phyloP scores from a whole-genome alignment of 257 asterid species.

The Solanum appendiculatum region DNA sequence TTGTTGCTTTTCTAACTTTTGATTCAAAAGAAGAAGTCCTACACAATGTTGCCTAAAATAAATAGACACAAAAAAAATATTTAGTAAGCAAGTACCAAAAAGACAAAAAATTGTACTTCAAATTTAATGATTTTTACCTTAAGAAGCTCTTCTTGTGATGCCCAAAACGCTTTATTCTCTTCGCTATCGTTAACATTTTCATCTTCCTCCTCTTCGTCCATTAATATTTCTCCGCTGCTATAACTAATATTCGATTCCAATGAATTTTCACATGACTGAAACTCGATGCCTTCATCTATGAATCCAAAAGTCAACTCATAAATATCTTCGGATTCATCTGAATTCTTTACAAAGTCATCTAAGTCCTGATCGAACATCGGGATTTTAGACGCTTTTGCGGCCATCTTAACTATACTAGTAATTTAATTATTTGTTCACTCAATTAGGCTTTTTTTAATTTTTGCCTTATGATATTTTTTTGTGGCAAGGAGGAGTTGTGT shows the following conservation, averaged over 20 bases:
- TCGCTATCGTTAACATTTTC: not conserved
- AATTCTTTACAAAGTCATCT: not conserved
- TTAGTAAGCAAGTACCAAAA: not conserved
- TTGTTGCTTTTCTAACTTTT: conserved; percentile 12
- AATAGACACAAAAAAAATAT: not conserved
- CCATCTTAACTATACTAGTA: not conserved
- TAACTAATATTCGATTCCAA: not conserved
- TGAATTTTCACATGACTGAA: conserved; percentile 6
- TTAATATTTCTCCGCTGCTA: not conserved
- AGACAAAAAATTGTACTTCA: not conserved
- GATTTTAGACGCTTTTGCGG: not conserved
- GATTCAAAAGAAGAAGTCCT: conserved; percentile 22
- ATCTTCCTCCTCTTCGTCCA: conserved; percentile 11
- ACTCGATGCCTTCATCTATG: conserved; percentile 15
- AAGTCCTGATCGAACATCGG: not conserved
- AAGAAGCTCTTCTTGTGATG: conserved; percentile 17
- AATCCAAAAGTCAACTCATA: conserved; percentile 21
- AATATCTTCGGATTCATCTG: conserved; percentile 1
- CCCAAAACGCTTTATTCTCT: conserved; percentile 23
- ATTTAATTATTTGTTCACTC: not conserved
- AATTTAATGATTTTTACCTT: conserved; percentile 5
- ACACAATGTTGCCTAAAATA: conserved; percentile 20
- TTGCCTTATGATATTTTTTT: not conserved
- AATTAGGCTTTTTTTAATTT: not conserved
- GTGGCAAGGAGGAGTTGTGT: not conserved